phyloP scores from a whole-genome alignment of 2,329 filamentous ascomycete species.

The Colletotrichum chlorophyti region DNA sequence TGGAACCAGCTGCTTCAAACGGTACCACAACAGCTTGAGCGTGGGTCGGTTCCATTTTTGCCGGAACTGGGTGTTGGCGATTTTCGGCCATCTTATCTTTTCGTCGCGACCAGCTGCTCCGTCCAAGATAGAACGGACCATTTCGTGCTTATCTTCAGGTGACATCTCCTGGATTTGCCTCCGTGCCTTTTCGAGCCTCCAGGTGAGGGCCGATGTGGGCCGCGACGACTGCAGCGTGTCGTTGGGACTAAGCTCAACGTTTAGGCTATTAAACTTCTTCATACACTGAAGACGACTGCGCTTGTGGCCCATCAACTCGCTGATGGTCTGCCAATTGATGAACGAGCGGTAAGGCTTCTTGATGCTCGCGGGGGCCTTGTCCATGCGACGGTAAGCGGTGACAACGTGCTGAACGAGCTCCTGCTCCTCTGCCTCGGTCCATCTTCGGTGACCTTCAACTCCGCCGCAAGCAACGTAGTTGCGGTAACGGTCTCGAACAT shows the following conservation, averaged over 20 bases:
- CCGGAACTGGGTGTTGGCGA: slow-evolving; percentile 49
- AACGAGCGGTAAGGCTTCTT: slow-evolving; percentile 46
- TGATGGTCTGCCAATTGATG: slow-evolving; percentile 72
- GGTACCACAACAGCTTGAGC: slow-evolving; percentile 47
- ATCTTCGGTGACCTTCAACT: slow-evolving; percentile 56
- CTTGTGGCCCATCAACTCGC: slow-evolving; percentile 64
- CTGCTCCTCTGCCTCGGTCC: slow-evolving; percentile 67
- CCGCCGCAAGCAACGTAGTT: slow-evolving; percentile 69
- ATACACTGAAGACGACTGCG: slow-evolving; percentile 73
- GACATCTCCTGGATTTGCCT: slow-evolving; percentile 49
- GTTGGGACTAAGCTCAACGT: slow-evolving; percentile 41
- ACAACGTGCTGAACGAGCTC: slow-evolving; percentile 59
- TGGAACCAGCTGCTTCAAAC: slow-evolving; percentile 43
- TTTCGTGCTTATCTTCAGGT: slow-evolving; percentile 49
- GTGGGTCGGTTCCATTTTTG: slow-evolving; percentile 45
- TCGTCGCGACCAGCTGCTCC: slow-evolving; percentile 47
- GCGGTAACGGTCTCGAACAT: slow-evolving; percentile 73
- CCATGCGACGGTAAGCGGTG: slow-evolving; percentile 57
- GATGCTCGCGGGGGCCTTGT: slow-evolving; percentile 42
- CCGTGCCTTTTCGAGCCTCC: slow-evolving; percentile 50
- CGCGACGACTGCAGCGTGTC: slow-evolving; percentile 41
- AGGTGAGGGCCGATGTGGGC: slow-evolving; percentile 45
- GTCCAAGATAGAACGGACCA: slow-evolving; percentile 51
- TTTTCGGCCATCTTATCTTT: slow-evolving; percentile 56
- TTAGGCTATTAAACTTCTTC: slow-evolving; percentile 66